These are phyloP conservation scores for Nakazawaea molendinolei DNA, from an alignment of 805 yeast genomes.

Conservation along the genomic window DNA sequence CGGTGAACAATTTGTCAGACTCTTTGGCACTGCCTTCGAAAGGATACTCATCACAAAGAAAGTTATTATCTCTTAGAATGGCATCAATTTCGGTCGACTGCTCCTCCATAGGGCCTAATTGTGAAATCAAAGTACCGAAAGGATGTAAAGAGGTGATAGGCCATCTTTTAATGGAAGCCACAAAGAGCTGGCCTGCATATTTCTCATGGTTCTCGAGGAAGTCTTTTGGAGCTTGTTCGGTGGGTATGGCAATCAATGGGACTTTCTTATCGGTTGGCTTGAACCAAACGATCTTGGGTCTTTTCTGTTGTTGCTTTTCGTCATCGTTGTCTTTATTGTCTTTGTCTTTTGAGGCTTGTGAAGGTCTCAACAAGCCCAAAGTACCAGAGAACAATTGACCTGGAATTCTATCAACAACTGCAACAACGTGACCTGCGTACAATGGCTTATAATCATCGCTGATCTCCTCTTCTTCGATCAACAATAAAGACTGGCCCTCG, in stretches of 20 bases:
- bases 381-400: conserved; percentile 96
- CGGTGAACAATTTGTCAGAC: conserved; percentile 21
- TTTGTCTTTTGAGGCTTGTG: conserved; percentile 81
- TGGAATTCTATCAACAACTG: conserved; percentile 94
- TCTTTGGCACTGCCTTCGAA: conserved; percentile 27
- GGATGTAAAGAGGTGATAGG: conserved; percentile 98
- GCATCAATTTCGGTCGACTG: conserved; percentile 79
- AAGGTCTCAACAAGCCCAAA: conserved; percentile 87
- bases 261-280: conserved; percentile 98
- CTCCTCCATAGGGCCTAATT: conserved; percentile 76
- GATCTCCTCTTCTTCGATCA: conserved; percentile 94
- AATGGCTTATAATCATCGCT: conserved; percentile 89
- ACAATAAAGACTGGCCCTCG: conserved; percentile 88
- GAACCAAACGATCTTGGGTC: conserved; percentile 97
- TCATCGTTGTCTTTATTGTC: conserved; percentile 30
- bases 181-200: conserved; percentile 76
- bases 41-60: conserved; percentile 75
- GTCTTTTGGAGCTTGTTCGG: conserved; percentile 95
- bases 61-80: conserved; percentile 80
- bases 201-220: conserved; percentile 87
- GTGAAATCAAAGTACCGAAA: conserved; percentile 87
- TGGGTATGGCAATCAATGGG: conserved; percentile 95
- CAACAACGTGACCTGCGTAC: conserved; percentile 97
- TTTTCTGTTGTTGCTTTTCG: conserved; percentile 21
- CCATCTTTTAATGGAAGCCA: conserved; percentile 97